Conservation (phyloP, 768 basidiomycete species). For the Flagelloscypha sp. region DNA sequence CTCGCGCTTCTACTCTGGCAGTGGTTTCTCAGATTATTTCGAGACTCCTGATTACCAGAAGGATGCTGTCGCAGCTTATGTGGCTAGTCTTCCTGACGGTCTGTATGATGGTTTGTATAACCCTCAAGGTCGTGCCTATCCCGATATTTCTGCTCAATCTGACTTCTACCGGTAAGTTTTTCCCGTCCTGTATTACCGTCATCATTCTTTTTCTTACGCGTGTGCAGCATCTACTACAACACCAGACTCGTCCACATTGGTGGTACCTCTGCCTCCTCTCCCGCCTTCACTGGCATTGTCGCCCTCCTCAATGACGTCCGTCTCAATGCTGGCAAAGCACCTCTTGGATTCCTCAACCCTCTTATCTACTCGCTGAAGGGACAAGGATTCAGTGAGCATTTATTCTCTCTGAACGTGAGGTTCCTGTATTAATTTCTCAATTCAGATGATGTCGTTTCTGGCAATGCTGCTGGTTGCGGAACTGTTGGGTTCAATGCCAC, state of each 20-base stretch:
- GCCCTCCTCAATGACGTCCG: constrained; percentile 61
- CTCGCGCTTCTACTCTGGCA: constrained; percentile 20
- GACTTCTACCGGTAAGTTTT: too few species aligned
- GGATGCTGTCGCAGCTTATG: constrained; percentile 11
- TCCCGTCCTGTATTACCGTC: too few species aligned
- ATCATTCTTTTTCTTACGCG: too few species aligned
- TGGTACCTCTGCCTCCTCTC: constrained; percentile 61
- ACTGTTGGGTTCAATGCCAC: constrained; percentile 18
- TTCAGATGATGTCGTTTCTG: neutral
- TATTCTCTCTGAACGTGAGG: too few species aligned
- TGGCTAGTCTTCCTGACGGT: constrained; percentile 10
- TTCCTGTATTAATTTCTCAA: too few species aligned
- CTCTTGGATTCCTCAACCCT: constrained; percentile 66
- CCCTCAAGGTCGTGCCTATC: constrained; percentile 8
- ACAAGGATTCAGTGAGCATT: too few species aligned
- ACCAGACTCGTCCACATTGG: constrained; percentile 33
- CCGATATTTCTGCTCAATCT: constrained; percentile 13
- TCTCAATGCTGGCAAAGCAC: constrained; percentile 26
- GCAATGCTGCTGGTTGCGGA: neutral
- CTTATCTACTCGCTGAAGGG: constrained; percentile 38
- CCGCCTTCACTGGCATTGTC: constrained; percentile 56
- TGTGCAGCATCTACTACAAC: constrained; percentile 39
- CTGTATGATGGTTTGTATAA: constrained; percentile 24
- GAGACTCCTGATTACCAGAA: constrained; percentile 14
- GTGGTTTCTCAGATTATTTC: constrained; percentile 19